Percentiles rank a stretch among this genome's conserved stretches.
phyloP scores from a whole-genome alignment of 306 rosid genomes.

The Dalbergia oliveri region DNA sequence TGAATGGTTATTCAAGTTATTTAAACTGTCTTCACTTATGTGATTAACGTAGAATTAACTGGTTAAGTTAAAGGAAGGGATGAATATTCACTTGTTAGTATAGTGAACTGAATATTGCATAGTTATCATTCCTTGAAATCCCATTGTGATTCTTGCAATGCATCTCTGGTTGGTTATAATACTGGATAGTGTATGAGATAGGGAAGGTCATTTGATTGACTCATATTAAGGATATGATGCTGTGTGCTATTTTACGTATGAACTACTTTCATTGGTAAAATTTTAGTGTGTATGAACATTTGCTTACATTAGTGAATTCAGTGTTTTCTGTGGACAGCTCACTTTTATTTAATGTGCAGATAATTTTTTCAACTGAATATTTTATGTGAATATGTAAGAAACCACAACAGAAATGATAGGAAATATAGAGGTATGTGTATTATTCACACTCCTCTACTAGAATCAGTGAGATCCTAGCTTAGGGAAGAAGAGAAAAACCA shows the following conservation, averaged over 20 bases:
- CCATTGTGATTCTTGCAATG: neutral
- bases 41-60: neutral
- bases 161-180: neutral
- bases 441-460: too few relatives aligned
- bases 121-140: constrained; percentile 5
- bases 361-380: constrained; percentile 6
- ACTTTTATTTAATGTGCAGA: constrained; percentile 3
- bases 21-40: neutral
- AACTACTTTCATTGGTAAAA: neutral
- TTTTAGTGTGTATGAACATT: neutral
- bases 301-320: neutral
- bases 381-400: neutral
- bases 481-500: too few relatives aligned
- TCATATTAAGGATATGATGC: neutral
- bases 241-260: neutral
- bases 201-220: neutral
- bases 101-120: neutral
- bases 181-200: neutral
- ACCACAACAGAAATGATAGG: too few relatives aligned
- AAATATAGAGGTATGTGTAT: too few relatives aligned
- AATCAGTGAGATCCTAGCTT: too few relatives aligned
- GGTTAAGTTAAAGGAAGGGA: neutral
- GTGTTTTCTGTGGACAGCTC: constrained; percentile 19
- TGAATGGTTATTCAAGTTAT: neutral
- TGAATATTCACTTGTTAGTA: neutral